phyloP scores from a whole-genome alignment of 1,284 basidiomycete species.

The Trichosporon sp. region DNA sequence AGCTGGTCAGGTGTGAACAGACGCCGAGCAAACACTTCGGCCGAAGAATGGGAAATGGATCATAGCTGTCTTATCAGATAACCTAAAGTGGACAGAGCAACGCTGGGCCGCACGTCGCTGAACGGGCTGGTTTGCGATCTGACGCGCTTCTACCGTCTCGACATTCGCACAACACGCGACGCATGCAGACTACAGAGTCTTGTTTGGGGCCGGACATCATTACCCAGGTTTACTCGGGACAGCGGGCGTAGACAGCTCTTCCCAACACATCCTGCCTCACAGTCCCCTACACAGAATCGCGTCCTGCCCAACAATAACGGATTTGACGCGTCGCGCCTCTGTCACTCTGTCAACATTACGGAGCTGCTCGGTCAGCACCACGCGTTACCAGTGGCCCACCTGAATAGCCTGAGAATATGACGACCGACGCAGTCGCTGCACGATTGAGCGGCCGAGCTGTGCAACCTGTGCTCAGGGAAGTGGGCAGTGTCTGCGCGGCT shows the following conservation, averaged over 20 bases:
- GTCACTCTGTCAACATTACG: background rate
- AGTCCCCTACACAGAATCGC: no score
- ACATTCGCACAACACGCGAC: no score
- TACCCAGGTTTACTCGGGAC: no score
- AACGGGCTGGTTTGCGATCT: no score
- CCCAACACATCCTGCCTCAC: no score
- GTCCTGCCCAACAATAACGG: background rate
- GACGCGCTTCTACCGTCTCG: no score
- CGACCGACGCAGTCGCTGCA: background rate
- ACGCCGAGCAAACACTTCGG: background rate
- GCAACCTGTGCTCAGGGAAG: constrained; percentile 9
- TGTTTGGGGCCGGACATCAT: no score
- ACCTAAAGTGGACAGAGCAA: background rate
- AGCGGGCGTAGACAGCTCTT: no score
- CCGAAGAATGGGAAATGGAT: background rate
- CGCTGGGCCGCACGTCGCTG: no score
- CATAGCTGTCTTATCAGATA: background rate
- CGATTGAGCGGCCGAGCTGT: background rate
- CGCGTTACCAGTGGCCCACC: background rate
- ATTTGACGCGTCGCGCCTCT: background rate
- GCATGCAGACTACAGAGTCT: no score
- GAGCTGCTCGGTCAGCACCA: background rate
- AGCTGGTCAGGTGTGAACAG: background rate
- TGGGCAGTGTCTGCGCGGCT: background rate
- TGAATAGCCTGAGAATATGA: constrained; percentile 5